Percentiles rank a stretch among this genome's conserved stretches.
Conservation (phyloP, 768 basidiomycete species). For the Inosperma sp. region DNA sequence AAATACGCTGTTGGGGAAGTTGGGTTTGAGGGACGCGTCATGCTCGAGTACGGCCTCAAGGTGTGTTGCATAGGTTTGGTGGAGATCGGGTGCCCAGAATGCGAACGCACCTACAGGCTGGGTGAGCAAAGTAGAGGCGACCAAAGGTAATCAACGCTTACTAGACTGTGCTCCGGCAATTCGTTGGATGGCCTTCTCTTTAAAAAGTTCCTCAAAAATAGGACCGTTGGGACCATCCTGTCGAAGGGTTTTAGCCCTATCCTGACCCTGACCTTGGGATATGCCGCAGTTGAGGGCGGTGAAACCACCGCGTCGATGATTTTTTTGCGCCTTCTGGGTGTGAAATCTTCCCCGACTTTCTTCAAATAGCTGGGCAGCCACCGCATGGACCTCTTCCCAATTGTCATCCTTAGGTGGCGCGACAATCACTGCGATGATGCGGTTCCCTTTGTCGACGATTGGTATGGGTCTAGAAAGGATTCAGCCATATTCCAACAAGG, state of each 20-base stretch:
- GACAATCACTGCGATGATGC: not conserved
- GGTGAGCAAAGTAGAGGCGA: not conserved
- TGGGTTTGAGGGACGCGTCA: constrained; percentile 11
- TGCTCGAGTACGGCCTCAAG: constrained; percentile 10
- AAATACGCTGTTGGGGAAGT: constrained; percentile 28
- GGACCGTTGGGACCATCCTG: not conserved
- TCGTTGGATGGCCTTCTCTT: not conserved
- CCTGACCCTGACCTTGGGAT: not conserved
- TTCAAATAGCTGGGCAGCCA: not conserved
- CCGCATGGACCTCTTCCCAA: not conserved
- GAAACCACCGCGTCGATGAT: not conserved
- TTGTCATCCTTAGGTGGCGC: not conserved
- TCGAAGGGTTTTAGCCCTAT: not conserved
- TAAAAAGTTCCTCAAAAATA: not conserved
- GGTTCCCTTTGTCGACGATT: not conserved
- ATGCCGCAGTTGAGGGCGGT: not conserved
- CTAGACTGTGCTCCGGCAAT: not conserved
- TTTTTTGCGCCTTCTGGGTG: not conserved
- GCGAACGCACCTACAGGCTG: not conserved
- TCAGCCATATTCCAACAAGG: not conserved
- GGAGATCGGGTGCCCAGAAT: constrained; percentile 21
- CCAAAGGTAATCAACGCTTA: not conserved
- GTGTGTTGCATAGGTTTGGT: constrained; percentile 12
- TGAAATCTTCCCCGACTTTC: not conserved
- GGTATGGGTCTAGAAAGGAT: not conserved